A percentile compares a stretch with the other conserved stretches of the same genome.
Evolutionary conservation across 371 early-diverging fungal genomes (phyloP).

Genomic region (Rhizopus arrhizus): DNA sequence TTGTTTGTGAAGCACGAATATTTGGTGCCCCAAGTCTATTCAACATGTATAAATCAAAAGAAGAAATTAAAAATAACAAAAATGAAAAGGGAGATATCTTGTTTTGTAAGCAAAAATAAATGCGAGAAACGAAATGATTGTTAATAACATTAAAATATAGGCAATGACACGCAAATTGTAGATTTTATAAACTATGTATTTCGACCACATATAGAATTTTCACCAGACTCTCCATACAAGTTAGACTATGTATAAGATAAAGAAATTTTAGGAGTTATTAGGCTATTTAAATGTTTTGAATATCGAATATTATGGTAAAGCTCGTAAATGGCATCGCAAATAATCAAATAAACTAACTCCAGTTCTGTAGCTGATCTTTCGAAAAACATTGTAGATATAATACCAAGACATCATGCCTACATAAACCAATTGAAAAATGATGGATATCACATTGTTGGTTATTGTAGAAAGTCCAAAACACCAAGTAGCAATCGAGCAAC

Average conservation of each 20-base stretch:
- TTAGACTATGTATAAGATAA: slow-evolving; percentile 13
- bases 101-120: slow-evolving; percentile 16
- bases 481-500: slow-evolving; percentile 12
- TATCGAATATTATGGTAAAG: too few relatives aligned
- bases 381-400: slow-evolving; percentile 13
- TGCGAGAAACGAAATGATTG: slow-evolving; percentile 23
- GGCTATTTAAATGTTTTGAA: too few relatives aligned
- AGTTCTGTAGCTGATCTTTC: slow-evolving; percentile 18
- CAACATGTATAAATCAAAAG: slow-evolving; percentile 9
- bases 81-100: slow-evolving; percentile 10
- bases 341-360: slow-evolving; percentile 15
- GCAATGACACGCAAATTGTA: slow-evolving; percentile 19
- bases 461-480: slow-evolving; percentile 22
- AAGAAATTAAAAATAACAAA: slow-evolving; percentile 12
- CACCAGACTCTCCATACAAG: slow-evolving; percentile 18
- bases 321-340: slow-evolving; percentile 16
- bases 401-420: slow-evolving; percentile 19
- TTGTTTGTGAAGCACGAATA: slow-evolving; percentile 16
- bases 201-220: slow-evolving; percentile 17
- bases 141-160: slow-evolving; percentile 24
- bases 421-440: slow-evolving; percentile 21
- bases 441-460: slow-evolving; percentile 13
- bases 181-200: slow-evolving; percentile 24
- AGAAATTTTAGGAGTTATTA: slow-evolving; percentile 17
- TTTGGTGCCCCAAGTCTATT: slow-evolving; percentile 16